Conservation (phyloP, 2,329 filamentous ascomycete species). For the Aspergillus aculeatus region DNA sequence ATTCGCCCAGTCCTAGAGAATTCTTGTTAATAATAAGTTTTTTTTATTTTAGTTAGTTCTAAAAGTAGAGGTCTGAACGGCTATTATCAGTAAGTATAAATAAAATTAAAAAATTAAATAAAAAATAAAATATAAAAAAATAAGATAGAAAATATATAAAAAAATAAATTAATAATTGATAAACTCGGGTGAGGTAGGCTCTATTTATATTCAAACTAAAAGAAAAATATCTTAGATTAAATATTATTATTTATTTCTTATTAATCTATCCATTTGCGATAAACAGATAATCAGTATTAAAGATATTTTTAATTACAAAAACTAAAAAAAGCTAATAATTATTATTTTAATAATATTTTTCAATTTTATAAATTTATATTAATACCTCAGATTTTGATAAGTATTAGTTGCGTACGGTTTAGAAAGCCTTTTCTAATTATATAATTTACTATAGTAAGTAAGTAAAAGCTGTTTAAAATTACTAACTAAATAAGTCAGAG, state of each 20-base stretch:
- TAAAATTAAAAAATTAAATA: not conserved
- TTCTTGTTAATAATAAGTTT: too few relatives aligned
- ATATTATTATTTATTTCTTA: not conserved
- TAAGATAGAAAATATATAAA: not conserved
- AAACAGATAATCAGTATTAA: not conserved
- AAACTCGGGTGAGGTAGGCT: not conserved
- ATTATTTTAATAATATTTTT: not conserved
- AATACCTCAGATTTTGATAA: too few relatives aligned
- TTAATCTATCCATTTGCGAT: not conserved
- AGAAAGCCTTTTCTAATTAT: too few relatives aligned
- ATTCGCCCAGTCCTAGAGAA: too few relatives aligned
- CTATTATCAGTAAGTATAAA: not conserved
- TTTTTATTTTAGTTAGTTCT: not conserved
- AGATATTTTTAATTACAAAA: not conserved
- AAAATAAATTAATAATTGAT: not conserved
- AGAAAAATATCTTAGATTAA: not conserved
- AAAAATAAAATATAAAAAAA: constrained; percentile 1
- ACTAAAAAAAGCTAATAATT: not conserved
- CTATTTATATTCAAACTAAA: not conserved
- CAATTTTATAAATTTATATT: not conserved
- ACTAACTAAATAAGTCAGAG: too few relatives aligned
- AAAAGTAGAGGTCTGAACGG: not conserved
- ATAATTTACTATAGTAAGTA: too few relatives aligned
- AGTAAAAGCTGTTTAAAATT: too few relatives aligned
- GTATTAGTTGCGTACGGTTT: too few relatives aligned